These are phyloP conservation scores for Leptodermis oblonga DNA, from an alignment of 257 asterid species.

Conservation along the genomic window DNA sequence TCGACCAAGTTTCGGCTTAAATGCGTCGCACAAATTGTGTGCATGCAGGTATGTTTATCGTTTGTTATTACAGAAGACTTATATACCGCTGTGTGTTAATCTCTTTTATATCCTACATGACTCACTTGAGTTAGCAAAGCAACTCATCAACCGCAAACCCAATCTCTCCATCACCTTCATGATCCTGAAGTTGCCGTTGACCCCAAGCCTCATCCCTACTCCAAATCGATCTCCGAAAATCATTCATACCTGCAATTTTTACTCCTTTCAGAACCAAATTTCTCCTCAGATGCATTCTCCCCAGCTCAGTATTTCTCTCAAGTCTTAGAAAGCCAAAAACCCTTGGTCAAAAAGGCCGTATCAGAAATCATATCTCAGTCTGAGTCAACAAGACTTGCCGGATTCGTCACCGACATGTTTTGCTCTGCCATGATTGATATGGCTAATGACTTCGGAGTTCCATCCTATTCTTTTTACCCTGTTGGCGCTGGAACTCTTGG, in stretches of 20 bases:
- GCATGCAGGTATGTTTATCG: no score
- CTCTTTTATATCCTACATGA: no score
- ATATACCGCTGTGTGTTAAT: no score
- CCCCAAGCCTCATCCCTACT: conserved; percentile 20
- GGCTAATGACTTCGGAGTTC: conserved; percentile 31
- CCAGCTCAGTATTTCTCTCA: neutral
- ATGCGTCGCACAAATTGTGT: no score
- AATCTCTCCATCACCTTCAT: conserved; percentile 43
- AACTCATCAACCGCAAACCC: conserved; percentile 36
- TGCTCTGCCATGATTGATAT: conserved; percentile 43
- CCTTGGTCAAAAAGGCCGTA: conserved; percentile 24
- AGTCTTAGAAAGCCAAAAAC: conserved; percentile 19
- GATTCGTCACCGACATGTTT: conserved; percentile 55
- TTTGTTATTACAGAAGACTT: no score
- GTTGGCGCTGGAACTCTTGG: neutral
- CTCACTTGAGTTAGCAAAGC: conserved; percentile 65
- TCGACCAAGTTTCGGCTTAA: no score
- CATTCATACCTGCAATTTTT: neutral
- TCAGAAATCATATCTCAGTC: conserved; percentile 12
- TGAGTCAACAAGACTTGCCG: conserved; percentile 17
- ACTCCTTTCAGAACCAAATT: conserved; percentile 1
- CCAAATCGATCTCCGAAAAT: conserved; percentile 20
- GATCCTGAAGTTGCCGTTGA: conserved; percentile 32
- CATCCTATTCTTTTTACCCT: conserved; percentile 15
- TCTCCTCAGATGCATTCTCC: neutral